Conservation (phyloP, 148 eudicot species). For the Spergularia marina region DNA sequence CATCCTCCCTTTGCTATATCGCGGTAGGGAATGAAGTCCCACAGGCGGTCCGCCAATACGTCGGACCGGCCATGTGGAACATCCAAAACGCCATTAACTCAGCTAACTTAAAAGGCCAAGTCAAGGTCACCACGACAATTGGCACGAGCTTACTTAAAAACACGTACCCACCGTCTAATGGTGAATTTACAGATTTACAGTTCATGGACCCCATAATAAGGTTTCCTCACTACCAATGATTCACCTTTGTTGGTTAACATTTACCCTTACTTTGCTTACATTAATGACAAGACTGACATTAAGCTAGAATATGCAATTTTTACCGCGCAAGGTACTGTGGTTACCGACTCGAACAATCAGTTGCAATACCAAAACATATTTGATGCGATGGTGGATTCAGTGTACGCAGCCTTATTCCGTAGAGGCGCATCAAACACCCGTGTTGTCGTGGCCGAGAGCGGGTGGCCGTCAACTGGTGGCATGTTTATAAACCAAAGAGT, state of each 20-base stretch:
- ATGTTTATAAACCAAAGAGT: no score
- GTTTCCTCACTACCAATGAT: constrained; percentile 13
- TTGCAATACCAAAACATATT: constrained; percentile 27
- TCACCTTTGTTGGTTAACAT: constrained; percentile 31
- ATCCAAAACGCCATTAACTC: constrained; percentile 3
- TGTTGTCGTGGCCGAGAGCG: constrained; percentile 37
- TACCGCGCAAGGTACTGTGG: neutral
- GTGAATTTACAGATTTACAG: neutral
- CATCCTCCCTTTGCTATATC: neutral
- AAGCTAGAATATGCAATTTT: constrained; percentile 27
- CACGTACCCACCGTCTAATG: constrained; percentile 28
- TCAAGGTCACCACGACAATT: constrained; percentile 21
- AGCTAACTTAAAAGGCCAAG: neutral
- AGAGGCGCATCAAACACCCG: constrained; percentile 21
- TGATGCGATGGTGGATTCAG: constrained; percentile 41
- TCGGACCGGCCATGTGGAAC: constrained; percentile 15
- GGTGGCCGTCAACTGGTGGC: constrained; percentile 17
- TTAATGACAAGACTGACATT: neutral
- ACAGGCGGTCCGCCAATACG: neutral
- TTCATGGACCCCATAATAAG: constrained; percentile 19
- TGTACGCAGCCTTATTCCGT: constrained; percentile 32
- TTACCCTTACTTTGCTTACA: constrained; percentile 25
- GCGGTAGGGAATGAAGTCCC: constrained; percentile 15
- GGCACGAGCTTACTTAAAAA: neutral
- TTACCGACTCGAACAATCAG: constrained; percentile 13